These are phyloP conservation scores for Lactifluus rugatus DNA, from an alignment of 768 basidiomycete genomes.

Conservation along the genomic window DNA sequence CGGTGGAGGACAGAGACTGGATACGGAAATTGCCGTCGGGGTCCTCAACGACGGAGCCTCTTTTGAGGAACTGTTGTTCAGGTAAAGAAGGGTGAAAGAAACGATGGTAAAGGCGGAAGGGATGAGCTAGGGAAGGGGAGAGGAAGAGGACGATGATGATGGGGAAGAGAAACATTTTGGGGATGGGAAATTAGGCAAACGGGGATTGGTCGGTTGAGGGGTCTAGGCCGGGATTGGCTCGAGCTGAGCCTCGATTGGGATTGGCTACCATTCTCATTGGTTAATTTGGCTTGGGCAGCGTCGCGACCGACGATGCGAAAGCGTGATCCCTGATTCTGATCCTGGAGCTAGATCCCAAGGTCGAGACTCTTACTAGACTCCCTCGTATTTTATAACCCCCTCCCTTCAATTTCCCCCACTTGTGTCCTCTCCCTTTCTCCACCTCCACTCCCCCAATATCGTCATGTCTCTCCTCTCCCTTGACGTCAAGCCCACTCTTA, in stretches of 20 bases:
- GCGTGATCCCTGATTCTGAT: not conserved
- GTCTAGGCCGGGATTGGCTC: slow-evolving; percentile 23
- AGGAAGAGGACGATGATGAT: slow-evolving; percentile 18
- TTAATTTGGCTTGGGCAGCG: too few species aligned
- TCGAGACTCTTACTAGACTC: slow-evolving; percentile 7
- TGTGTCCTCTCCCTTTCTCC: not conserved
- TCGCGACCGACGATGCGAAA: not conserved
- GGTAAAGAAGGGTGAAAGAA: slow-evolving; percentile 39
- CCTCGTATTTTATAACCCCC: slow-evolving; percentile 4
- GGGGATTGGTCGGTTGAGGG: not conserved
- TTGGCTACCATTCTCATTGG: not conserved
- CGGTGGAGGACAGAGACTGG: slow-evolving; percentile 33
- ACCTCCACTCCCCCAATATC: not conserved
- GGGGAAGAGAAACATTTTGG: slow-evolving; percentile 8
- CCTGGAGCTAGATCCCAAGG: not conserved
- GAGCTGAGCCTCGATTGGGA: not conserved
- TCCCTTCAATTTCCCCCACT: not conserved
- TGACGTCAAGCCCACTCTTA: slow-evolving; percentile 16
- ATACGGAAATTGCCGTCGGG: slow-evolving; percentile 28
- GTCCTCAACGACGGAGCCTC: slow-evolving; percentile 32
- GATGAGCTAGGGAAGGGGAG: slow-evolving; percentile 17
- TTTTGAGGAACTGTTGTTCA: slow-evolving; percentile 30
- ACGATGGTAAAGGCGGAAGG: slow-evolving; percentile 39
- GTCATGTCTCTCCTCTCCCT: slow-evolving; percentile 15
- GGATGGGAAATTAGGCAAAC: not conserved